Evolutionary conservation across 345 rosid species (phyloP), one percentile per base, ranked within the genome.

Genomic region (Citrus unshiu): DNA sequence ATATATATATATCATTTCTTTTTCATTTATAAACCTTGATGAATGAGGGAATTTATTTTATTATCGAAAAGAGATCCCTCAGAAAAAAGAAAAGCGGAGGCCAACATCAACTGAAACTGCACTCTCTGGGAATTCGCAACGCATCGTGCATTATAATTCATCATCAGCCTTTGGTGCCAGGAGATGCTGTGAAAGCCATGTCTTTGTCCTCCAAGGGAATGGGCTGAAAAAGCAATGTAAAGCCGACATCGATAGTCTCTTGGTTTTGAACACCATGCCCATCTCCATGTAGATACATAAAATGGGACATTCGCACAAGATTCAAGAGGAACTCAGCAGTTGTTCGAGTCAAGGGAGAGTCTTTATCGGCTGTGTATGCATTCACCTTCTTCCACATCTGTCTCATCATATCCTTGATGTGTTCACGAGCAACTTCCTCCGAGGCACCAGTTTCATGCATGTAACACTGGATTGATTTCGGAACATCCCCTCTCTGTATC

Each of bases 391-490:
- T 84, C 86, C 79, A 87, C n/a, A 77, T 63, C 16, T 46, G 72
- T 30, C 74, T 43, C 14, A 56, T 70, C 76, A 80, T 35, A 54
- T 65, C 13, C 29, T 30, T 54, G n/a, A 86, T 68, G 77, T 77
- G 60, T 30, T 72, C 77, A 72, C 79, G 79, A 29, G 82, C 75
- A 74, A 71, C 79, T 75, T 71, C 79, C 43, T 83, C 84, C 0
- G 85, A 79, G 27, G 61, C 80, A 21, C 80, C 80, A 0, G 85
- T 85, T 73, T 87, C 85, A 5, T 73, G 59, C 89, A 85, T 84
- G 75, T 81, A 68, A 74, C 87, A 87, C 58, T 83, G 88, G 16
- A 87, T 70, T 14, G 85, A 81, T 62, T 87, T 87, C 4, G 82
- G 57, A 30, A 68, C 68, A 66, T 85, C 86, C 2, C 89, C 84